Evolutionary conservation across 1,284 basidiomycete genomes (phyloP), one percentile per base, ranked within the genome.

Genomic region (Cryptococcus sp.): DNA sequence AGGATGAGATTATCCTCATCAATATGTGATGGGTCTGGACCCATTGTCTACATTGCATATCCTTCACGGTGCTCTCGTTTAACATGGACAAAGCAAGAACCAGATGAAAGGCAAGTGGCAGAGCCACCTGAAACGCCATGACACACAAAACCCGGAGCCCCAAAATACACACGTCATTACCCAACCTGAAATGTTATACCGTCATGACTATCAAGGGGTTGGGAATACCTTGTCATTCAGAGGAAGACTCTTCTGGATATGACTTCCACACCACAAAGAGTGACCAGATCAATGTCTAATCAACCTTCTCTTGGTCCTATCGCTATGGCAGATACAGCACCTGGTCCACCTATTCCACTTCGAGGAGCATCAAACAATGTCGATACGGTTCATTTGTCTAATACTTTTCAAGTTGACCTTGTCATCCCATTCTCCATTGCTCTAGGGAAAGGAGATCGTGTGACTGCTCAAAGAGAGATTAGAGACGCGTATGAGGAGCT

Each of bases 391-490:
- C 59, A 59, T 46, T 46, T 58, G 11, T 62, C 62, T 15, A 75
- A 75, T 59, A 72, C 73, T 4, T 75, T 63, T 59, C 54, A 65
- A 41, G 73, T 75, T 38, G 73, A 75, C 53, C 66, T 76, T 36
- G 73, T 76, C 45, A 65, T 76, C 42, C 74, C 73, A 6, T 75
- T 60, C 52, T 56, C 55, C 42, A 60, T 67, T 10, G 54, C 64
- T 4, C 55, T 65, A 7, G 58, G 59, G 1, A 46, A 37, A 10
- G 57, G 56, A 34, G 56, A 61, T 37, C 42, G 65, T n/a, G 35
- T 51, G 0, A 50, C 56, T 15, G 62, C 63, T 2, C 61, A 68
- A 46, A 48, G 55, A 33, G 64, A 73, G 38, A 64, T 72, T 15
- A 57, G 60, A 51, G 64, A 65, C 10, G 67, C 65, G 1, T 78